Conservation (phyloP, 1,284 basidiomycete species). For the Rhodotorula mucilaginosa region DNA sequence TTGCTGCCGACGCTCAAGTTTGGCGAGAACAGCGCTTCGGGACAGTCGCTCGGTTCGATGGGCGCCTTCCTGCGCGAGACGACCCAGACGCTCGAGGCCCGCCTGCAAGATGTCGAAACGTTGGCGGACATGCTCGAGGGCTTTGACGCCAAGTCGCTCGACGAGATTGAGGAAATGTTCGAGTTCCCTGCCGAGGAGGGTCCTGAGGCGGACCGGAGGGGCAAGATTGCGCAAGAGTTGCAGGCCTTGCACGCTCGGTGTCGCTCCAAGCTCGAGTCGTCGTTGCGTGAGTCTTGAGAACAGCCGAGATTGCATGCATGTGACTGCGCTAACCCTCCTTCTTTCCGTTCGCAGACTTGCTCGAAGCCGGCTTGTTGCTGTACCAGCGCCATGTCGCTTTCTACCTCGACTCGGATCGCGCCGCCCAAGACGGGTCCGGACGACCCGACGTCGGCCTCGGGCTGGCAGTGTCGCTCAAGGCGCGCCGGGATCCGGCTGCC, state of each 20-base stretch:
- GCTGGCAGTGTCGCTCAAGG: slow-evolving; percentile 27
- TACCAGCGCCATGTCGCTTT: slow-evolving; percentile 77
- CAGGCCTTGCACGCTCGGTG: slow-evolving; percentile 22
- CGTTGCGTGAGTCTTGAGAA: slow-evolving; percentile 19
- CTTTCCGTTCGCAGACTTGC: slow-evolving; percentile 14
- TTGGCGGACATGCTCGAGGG: slow-evolving; percentile 68
- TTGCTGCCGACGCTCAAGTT: slow-evolving; percentile 36
- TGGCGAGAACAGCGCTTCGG: slow-evolving; percentile 42
- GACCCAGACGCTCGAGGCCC: slow-evolving; percentile 60
- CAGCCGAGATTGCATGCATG: background rate
- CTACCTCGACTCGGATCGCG: slow-evolving; percentile 49
- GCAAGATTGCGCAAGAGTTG: slow-evolving; percentile 28
- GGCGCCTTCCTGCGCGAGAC: slow-evolving; percentile 66
- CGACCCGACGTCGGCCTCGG: slow-evolving; percentile 34
- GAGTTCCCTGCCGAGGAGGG: slow-evolving; percentile 28
- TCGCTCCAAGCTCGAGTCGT: slow-evolving; percentile 25
- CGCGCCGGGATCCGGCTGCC: slow-evolving; percentile 7
- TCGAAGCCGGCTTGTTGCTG: slow-evolving; percentile 62
- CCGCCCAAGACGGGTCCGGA: background rate
- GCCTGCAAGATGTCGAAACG: slow-evolving; percentile 65
- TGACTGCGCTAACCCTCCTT: background rate
- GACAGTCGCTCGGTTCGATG: slow-evolving; percentile 73
- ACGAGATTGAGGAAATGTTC: slow-evolving; percentile 49
- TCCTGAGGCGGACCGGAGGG: slow-evolving; percentile 19
- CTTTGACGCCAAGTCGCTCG: slow-evolving; percentile 55